Percentiles rank a stretch among this genome's conserved stretches.
Conservation (phyloP, 75 land plant genomes). For the Picea glauca region DNA sequence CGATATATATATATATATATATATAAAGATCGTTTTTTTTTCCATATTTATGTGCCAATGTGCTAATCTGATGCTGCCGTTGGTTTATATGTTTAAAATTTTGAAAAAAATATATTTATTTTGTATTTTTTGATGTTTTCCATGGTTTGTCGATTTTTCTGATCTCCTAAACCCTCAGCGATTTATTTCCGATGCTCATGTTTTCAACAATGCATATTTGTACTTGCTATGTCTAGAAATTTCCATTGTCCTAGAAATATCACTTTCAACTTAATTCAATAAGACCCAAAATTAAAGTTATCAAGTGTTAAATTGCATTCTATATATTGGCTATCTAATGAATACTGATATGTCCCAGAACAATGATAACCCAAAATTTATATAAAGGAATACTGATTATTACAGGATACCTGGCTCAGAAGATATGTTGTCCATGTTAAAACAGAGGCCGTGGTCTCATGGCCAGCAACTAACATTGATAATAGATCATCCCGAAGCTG, state of each 20-base stretch:
- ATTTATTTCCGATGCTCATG: too few species aligned
- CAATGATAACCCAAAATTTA: not conserved
- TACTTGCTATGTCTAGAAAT: not conserved
- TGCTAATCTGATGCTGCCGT: too few species aligned
- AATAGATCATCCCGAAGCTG: constrained; percentile 92
- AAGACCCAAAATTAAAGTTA: not conserved
- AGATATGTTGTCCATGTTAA: constrained; percentile 97
- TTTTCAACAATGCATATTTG: not conserved
- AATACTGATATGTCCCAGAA: not conserved
- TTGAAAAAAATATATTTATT: too few species aligned
- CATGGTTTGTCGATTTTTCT: too few species aligned
- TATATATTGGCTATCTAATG: not conserved
- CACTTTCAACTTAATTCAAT: not conserved
- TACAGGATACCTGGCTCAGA: constrained; percentile 67
- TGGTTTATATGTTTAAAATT: too few species aligned
- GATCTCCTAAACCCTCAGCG: too few species aligned
- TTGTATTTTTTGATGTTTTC: too few species aligned
- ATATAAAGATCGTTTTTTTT: too few species aligned
- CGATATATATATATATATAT: too few species aligned
- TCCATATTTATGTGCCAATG: too few species aligned
- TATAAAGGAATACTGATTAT: not conserved
- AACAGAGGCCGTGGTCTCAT: constrained; percentile 97
- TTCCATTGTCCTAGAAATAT: not conserved
- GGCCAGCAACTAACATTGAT: constrained; percentile 99
- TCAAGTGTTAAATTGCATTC: not conserved